These are phyloP conservation scores for Melaleuca quinquenervia DNA, from an alignment of 345 rosid genomes.

Conservation along the genomic window DNA sequence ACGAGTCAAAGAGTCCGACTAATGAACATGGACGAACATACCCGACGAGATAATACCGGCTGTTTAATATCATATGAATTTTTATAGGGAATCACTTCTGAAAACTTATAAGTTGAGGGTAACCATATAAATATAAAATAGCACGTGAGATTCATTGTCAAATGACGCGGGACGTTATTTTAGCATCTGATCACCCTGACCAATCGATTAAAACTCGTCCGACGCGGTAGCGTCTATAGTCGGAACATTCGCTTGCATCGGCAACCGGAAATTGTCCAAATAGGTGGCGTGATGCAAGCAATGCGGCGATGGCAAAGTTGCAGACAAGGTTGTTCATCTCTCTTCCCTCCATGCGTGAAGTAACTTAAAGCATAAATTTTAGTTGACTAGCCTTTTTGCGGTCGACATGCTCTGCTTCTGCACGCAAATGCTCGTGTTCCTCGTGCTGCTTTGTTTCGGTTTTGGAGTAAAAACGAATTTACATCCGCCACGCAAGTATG, in stretches of 20 bases:
- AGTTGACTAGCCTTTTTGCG: neutral
- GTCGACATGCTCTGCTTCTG: neutral
- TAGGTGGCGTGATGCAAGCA: no score
- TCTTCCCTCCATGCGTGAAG: neutral
- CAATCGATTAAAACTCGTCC: no score
- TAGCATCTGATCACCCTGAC: no score
- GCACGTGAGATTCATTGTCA: no score
- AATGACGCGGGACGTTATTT: no score
- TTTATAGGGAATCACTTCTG: no score
- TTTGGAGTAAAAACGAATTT: neutral
- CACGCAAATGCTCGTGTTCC: neutral
- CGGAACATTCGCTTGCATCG: neutral
- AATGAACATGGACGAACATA: no score
- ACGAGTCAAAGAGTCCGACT: no score
- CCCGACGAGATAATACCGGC: no score
- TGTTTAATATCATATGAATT: no score
- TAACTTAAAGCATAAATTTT: neutral
- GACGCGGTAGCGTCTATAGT: rapidly evolving
- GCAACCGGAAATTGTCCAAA: neutral
- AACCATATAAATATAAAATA: no score
- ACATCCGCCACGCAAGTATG: neutral
- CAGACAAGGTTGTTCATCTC: neutral
- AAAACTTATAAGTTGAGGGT: no score
- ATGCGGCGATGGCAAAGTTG: neutral
- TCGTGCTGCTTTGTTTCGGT: neutral